phyloP scores from a whole-genome alignment of 192 early-diverging fungal genomes.

The Gaertneriomyces semiglobifer region DNA sequence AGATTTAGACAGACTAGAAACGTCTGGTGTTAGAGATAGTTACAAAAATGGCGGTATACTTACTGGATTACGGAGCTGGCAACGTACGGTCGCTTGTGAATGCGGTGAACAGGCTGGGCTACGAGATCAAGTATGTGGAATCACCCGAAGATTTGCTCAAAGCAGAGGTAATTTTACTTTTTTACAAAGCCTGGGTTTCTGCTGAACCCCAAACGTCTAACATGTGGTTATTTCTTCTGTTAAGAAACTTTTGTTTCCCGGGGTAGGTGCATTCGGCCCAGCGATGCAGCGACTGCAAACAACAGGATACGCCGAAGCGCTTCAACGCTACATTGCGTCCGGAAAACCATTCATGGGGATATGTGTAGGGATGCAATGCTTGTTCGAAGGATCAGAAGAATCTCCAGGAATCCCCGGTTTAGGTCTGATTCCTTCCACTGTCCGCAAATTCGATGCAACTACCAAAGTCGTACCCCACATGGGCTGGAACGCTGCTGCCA shows the following conservation, averaged over 20 bases:
- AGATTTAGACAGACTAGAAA: too few relatives aligned
- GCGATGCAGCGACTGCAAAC: slow-evolving; percentile 75
- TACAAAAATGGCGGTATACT: slow-evolving; percentile 29
- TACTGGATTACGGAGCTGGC: slow-evolving; percentile 99
- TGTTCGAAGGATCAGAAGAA: slow-evolving; percentile 92
- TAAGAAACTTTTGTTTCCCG: slow-evolving; percentile 97
- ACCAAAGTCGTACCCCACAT: slow-evolving; percentile 95
- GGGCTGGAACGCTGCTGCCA: slow-evolving; percentile 84
- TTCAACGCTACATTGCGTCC: slow-evolving; percentile 77
- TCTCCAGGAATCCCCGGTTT: slow-evolving; percentile 73
- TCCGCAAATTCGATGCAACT: slow-evolving; percentile 60
- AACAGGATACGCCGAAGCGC: slow-evolving; percentile 76
- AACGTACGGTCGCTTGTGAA: slow-evolving; percentile 97
- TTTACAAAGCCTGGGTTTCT: background rate
- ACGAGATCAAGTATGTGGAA: slow-evolving; percentile 73
- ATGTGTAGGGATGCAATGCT: slow-evolving; percentile 95
- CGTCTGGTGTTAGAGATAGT: background rate
- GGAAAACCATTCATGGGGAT: slow-evolving; percentile 97
- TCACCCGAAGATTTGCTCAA: slow-evolving; percentile 76
- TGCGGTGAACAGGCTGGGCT: slow-evolving; percentile 86
- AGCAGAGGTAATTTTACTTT: slow-evolving; percentile 70
- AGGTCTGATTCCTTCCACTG: slow-evolving; percentile 73
- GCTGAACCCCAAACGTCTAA: slow-evolving; percentile 1
- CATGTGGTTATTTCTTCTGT: background rate
- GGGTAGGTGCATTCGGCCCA: slow-evolving; percentile 94